A percentile compares a stretch with the other conserved stretches of the same genome.
phyloP scores from a whole-genome alignment of 306 rosid genomes.

The Gastrolobium bilobum region DNA sequence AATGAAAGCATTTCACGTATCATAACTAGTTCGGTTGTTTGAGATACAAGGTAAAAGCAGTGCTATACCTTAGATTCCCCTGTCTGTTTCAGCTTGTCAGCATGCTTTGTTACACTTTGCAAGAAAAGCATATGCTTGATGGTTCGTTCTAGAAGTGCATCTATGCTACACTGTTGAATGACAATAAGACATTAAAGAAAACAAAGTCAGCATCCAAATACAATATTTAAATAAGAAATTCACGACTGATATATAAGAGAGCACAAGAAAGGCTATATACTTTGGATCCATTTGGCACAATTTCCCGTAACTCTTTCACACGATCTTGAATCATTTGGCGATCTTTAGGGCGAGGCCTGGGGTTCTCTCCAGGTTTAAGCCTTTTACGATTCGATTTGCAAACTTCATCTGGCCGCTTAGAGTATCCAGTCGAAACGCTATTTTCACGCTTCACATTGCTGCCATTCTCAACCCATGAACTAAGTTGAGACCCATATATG shows the following conservation, averaged over 20 bases:
- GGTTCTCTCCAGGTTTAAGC: constrained; percentile 98
- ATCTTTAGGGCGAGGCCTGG: constrained; percentile 97
- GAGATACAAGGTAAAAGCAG: constrained; percentile 3
- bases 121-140: constrained; percentile 98
- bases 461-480: constrained; percentile 89
- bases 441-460: constrained; percentile 71
- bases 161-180: constrained; percentile 95
- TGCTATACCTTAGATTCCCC: constrained; percentile 86
- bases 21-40: neutral
- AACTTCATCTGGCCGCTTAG: constrained; percentile 83
- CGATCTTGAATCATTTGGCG: constrained; percentile 99
- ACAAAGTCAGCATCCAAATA: constrained; percentile 32
- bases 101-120: constrained; percentile 97
- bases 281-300: constrained; percentile 93
- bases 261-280: constrained; percentile 53
- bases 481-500: constrained; percentile 78
- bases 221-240: neutral
- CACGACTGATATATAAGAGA: neutral
- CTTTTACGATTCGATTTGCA: constrained; percentile 84
- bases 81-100: constrained; percentile 92
- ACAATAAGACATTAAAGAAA: constrained; percentile 13
- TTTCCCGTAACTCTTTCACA: constrained; percentile 90
- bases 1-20: neutral
- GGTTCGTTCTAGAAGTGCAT: constrained; percentile 88
- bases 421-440: constrained; percentile 87